A percentile compares a stretch with the other conserved stretches of the same genome.
phyloP scores from a whole-genome alignment of 305 asterid species.

The Fraxinus latifolia region DNA sequence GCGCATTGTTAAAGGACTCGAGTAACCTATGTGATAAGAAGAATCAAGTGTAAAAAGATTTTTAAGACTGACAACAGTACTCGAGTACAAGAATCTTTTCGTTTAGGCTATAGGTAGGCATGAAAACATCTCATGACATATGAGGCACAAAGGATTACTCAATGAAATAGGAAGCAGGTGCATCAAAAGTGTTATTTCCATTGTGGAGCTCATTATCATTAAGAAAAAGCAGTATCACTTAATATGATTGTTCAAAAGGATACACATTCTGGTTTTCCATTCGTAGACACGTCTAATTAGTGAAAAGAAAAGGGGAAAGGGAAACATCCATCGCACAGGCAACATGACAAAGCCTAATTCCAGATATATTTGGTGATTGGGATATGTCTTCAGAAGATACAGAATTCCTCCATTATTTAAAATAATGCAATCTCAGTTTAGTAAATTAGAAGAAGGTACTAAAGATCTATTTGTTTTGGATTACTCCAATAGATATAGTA shows the following conservation, averaged over 20 bases:
- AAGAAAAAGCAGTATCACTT: background rate
- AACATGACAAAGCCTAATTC: background rate
- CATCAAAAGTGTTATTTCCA: background rate
- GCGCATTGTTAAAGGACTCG: slow-evolving; percentile 25
- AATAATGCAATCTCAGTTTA: background rate
- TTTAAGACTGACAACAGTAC: background rate
- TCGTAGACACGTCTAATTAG: background rate
- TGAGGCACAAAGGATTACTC: background rate
- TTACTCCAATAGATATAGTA: background rate
- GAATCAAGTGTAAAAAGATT: slow-evolving; percentile 16
- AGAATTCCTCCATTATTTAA: background rate
- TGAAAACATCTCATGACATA: background rate
- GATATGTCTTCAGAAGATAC: background rate
- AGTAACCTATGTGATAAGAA: slow-evolving; percentile 36
- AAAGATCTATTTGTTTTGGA: background rate
- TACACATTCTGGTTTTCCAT: background rate
- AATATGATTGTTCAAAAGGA: background rate
- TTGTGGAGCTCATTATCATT: background rate
- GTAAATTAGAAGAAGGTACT: background rate
- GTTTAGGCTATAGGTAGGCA: background rate
- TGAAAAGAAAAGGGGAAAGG: background rate
- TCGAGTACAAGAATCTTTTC: background rate
- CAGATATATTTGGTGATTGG: background rate
- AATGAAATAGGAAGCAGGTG: background rate
- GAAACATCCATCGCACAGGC: background rate